Conservation (phyloP, 2,329 filamentous ascomycete species). For the Pseudopyrenochaeta lycopersici region DNA sequence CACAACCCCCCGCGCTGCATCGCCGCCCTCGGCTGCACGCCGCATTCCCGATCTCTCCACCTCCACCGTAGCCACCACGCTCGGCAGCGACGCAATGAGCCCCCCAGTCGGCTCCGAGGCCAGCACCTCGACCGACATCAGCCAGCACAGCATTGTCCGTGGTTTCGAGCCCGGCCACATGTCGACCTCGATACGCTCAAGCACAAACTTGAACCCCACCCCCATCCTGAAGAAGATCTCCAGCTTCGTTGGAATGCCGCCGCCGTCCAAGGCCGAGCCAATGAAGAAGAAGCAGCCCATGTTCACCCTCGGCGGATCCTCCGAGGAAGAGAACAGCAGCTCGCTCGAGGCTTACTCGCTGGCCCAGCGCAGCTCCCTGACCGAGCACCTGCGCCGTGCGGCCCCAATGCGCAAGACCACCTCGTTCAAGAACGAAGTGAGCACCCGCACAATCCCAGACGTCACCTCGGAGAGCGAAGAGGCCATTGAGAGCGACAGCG, state of each 20-base stretch:
- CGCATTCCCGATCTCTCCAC: constrained; percentile 67
- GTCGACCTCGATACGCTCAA: constrained; percentile 72
- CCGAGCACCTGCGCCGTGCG: constrained; percentile 61
- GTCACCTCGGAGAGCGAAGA: constrained; percentile 64
- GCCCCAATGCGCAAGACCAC: constrained; percentile 74
- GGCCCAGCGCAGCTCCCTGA: constrained; percentile 63
- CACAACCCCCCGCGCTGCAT: constrained; percentile 53
- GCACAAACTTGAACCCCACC: constrained; percentile 65
- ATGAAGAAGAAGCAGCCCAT: constrained; percentile 73
- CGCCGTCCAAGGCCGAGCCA: constrained; percentile 45
- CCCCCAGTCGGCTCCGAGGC: constrained; percentile 63
- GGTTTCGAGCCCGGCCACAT: constrained; percentile 84
- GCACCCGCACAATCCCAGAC: constrained; percentile 71
- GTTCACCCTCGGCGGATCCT: constrained; percentile 81
- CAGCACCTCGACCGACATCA: constrained; percentile 69
- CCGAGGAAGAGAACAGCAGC: constrained; percentile 83
- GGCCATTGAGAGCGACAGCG: constrained; percentile 67
- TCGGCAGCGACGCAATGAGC: constrained; percentile 52
- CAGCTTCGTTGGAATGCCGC: constrained; percentile 38
- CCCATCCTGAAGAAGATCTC: constrained; percentile 66
- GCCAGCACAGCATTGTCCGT: constrained; percentile 77
- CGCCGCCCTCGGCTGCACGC: constrained; percentile 54
- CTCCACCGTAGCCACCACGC: constrained; percentile 62
- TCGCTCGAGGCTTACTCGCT: constrained; percentile 69
- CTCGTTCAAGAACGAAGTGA: constrained; percentile 81